Evolutionary conservation across 495 filamentous ascomycete genomes (phyloP).

Genomic region (Physcia stellaris): DNA sequence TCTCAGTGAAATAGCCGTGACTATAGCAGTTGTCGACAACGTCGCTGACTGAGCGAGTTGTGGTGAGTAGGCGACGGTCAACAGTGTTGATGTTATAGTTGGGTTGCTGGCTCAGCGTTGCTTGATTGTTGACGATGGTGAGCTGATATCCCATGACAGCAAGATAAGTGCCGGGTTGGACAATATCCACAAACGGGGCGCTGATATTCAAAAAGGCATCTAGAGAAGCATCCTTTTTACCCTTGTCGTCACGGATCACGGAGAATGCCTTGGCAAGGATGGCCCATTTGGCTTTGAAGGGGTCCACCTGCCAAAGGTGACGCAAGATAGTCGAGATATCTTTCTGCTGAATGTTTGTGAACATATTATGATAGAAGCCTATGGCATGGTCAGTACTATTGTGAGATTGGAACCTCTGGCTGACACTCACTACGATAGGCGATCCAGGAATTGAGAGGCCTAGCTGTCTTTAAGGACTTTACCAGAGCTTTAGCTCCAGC

Average conservation of each 20-base stretch:
- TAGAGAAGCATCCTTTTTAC: conserved; percentile 24
- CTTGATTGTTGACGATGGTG: conserved; percentile 10
- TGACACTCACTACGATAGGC: conserved; percentile 31
- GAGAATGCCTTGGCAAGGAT: conserved; percentile 36
- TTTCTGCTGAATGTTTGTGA: conserved; percentile 28
- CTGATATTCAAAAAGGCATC: conserved; percentile 24
- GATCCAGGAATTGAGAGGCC: conserved; percentile 34
- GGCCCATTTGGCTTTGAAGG: conserved; percentile 33
- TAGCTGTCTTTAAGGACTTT: conserved; percentile 5
- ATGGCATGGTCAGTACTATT: conserved; percentile 10
- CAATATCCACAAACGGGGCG: conserved; percentile 26
- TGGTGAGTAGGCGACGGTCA: conserved; percentile 12
- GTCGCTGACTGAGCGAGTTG: conserved; percentile 23
- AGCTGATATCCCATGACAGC: conserved; percentile 26
- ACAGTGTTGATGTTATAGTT: no score
- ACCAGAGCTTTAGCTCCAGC: no score
- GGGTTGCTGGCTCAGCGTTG: conserved; percentile 11
- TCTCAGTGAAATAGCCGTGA: conserved; percentile 16
- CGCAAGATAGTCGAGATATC: conserved; percentile 27
- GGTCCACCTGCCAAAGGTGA: conserved; percentile 30
- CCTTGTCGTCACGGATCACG: conserved; percentile 30
- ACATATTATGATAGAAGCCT: conserved; percentile 29
- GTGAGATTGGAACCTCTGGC: not conserved
- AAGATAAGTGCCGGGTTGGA: conserved; percentile 25
- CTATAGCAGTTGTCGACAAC: conserved; percentile 20